A percentile compares a stretch with the other conserved stretches of the same genome.
Conservation (phyloP, 2,329 filamentous ascomycete species). For the Aureobasidium sp. region DNA sequence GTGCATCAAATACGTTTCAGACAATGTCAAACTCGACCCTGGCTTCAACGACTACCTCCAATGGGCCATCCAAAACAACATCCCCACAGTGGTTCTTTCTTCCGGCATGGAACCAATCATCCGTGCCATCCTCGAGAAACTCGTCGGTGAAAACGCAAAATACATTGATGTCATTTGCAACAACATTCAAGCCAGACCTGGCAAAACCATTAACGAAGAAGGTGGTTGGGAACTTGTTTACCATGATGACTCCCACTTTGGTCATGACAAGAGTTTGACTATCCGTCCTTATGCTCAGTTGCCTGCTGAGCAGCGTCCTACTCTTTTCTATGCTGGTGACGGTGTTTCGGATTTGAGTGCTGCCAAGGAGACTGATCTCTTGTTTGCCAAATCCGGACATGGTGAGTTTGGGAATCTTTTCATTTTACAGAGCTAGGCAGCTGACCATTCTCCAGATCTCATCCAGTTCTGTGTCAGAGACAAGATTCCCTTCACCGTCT, state of each 20-base stretch:
- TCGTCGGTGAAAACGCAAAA: conserved; percentile 70
- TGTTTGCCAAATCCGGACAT: conserved; percentile 88
- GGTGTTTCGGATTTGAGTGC: conserved; percentile 89
- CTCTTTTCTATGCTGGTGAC: conserved; percentile 90
- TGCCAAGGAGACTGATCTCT: conserved; percentile 81
- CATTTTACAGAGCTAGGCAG: neutral
- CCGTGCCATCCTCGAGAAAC: conserved; percentile 67
- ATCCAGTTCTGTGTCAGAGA: conserved; percentile 80
- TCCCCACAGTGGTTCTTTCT: conserved; percentile 86
- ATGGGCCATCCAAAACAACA: conserved; percentile 73
- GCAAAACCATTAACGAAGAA: conserved; percentile 68
- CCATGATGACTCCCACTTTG: conserved; percentile 82
- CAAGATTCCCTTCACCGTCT: conserved; percentile 79
- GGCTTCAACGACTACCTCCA: conserved; percentile 80
- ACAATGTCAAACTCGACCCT: conserved; percentile 84
- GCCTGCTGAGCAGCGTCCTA: conserved; percentile 61
- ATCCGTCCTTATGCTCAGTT: conserved; percentile 79
- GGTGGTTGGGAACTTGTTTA: conserved; percentile 83
- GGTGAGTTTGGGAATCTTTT: conserved; percentile 45
- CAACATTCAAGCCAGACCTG: conserved; percentile 60
- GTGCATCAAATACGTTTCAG: conserved; percentile 69
- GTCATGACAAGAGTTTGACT: conserved; percentile 94
- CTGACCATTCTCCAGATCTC: conserved; percentile 54
- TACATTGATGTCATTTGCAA: conserved; percentile 91
- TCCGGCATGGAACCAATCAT: conserved; percentile 93